Conservation (phyloP, 2,329 filamentous ascomycete species). For the Aspergillus aculeatinus region DNA sequence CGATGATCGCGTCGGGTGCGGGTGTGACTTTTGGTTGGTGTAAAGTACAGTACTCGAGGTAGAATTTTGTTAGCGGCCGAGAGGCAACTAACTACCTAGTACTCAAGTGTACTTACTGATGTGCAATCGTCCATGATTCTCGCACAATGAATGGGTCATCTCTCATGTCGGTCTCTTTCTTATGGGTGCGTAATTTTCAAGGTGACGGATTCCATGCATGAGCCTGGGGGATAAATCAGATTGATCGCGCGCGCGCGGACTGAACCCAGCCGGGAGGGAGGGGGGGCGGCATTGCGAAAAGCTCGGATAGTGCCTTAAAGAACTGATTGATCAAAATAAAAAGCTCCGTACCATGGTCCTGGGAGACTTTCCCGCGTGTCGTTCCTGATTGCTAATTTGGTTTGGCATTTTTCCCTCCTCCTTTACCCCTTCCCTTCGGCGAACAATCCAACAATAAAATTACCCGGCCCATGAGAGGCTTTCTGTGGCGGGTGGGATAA, state of each 20-base stretch:
- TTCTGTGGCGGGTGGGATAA: neutral
- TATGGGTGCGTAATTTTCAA: neutral
- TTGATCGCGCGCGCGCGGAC: too few relatives aligned
- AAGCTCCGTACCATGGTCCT: slow-evolving; percentile 2
- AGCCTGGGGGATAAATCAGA: neutral
- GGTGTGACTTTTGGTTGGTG: too few relatives aligned
- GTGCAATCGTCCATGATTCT: too few relatives aligned
- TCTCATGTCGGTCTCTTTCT: too few relatives aligned
- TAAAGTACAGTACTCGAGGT: neutral
- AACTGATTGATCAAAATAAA: neutral
- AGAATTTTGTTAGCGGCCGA: neutral
- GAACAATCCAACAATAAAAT: neutral
- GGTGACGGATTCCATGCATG: slow-evolving; percentile 1
- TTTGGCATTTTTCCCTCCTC: too few relatives aligned
- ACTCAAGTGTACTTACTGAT: too few relatives aligned
- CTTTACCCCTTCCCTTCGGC: too few relatives aligned
- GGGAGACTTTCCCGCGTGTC: neutral
- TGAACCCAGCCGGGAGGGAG: too few relatives aligned
- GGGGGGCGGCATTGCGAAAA: neutral
- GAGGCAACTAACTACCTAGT: neutral
- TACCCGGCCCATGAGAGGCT: neutral
- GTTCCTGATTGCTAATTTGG: neutral
- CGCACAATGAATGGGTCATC: too few relatives aligned
- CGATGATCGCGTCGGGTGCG: neutral
- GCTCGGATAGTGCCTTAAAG: neutral